These are phyloP conservation scores for Hysterium pulicare DNA, from an alignment of 2,329 filamentous ascomycete genomes.

Conservation along the genomic window DNA sequence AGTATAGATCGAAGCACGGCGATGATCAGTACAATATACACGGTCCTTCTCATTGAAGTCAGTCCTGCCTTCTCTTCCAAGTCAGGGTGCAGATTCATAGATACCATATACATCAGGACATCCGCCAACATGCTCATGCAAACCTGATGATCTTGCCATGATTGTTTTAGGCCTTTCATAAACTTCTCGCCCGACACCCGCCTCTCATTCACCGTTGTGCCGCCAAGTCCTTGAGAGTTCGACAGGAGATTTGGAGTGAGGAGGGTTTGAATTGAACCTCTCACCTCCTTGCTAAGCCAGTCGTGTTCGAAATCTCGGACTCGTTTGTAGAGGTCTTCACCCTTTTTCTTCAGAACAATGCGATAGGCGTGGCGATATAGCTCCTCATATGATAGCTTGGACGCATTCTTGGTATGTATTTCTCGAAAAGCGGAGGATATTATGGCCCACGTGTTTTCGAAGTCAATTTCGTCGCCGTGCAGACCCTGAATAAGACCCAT, in stretches of 20 bases:
- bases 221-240: conserved; percentile 43
- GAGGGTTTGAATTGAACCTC: conserved; percentile 65
- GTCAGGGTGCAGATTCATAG: too few species aligned
- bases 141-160: conserved; percentile 85
- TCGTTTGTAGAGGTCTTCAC: conserved; percentile 72
- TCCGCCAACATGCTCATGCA: conserved; percentile 97
- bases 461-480: conserved; percentile 65
- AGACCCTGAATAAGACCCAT: conserved; percentile 47
- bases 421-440: conserved; percentile 75
- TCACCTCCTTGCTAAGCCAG: conserved; percentile 75
- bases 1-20: conserved; percentile 74
- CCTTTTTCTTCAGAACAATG: conserved; percentile 85
- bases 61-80: neutral
- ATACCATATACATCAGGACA: conserved; percentile 89
- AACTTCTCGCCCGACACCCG: conserved; percentile 80
- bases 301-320: conserved; percentile 77
- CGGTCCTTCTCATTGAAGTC: conserved; percentile 67
- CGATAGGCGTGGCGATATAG: conserved; percentile 93
- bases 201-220: conserved; percentile 71
- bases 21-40: conserved; percentile 70
- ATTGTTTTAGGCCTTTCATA: conserved; percentile 68
- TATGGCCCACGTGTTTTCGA: conserved; percentile 79
- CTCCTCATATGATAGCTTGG: conserved; percentile 87
- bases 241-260: conserved; percentile 68
- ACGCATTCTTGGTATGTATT: conserved; percentile 91